Evolutionary conservation across 208 protist genomes (phyloP), one percentile per base, ranked within the genome.

Genomic region (Trypanosoma avium): DNA sequence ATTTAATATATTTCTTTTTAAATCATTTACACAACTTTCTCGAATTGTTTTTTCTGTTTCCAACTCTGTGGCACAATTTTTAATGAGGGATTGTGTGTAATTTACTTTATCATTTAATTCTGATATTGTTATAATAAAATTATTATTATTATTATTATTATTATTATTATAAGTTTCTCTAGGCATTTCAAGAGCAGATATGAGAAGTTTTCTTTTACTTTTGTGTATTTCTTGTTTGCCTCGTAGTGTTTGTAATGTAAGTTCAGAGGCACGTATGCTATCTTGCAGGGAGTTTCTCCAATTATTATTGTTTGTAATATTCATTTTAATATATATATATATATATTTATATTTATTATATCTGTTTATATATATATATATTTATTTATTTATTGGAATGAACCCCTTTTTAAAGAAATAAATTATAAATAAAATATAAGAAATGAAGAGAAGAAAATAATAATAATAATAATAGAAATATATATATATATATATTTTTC

Each of bases 1-100:
- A 4, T 75, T 67, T 2, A 63, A 64, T 36, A 74, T 45, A 27
- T 74, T 67, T 46, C 64, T 61, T 15, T 75, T 54, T 52, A 92
- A 49, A 29, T 89, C 82, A 17, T 73, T 80, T 24, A 88, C 68
- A 45, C 70, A 72, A 61, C 87, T 77, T 0, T 63, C 70, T 49
- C 85, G 84, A n/a, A 85, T 77, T 8, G 63, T 66, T 27, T 81
- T 80, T 75, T 92, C 88, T 30, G 90, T 76, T 67, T 90, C 83
- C 24, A 95, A 56, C 60, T 92, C 84, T 27, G 79, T 62, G 27
- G 80, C 22, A 19, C 75, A 74, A 17, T 79, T 86, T 17, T 81
- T 73, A 58, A 92, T 46, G 62, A 86, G 73, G 0, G 76, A 79
- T 35, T 84, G 61, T 10, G 84, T 36, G 9, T 7, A 22, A 32